Percentiles rank a stretch among this genome's conserved stretches.
Evolutionary conservation across 2,329 filamentous ascomycete genomes (phyloP).

Genomic region (Calycina herbarum): DNA sequence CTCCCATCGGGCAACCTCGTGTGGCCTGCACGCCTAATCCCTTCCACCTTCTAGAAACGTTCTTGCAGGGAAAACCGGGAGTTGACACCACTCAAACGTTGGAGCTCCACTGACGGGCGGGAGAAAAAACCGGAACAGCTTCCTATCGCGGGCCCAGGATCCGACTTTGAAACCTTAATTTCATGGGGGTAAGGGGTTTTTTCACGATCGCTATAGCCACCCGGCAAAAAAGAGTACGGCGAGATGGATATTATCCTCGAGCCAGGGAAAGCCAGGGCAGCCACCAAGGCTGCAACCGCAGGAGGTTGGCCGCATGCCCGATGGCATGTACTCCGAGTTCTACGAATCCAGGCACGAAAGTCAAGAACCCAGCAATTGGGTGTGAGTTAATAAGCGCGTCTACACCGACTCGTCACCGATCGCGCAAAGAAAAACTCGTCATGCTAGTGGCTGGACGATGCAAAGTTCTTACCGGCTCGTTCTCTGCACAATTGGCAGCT

Average conservation of each 20-base stretch:
- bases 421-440: not conserved
- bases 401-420: not conserved
- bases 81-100: not conserved
- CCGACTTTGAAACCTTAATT: constrained; percentile 1
- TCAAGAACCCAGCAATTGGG: not conserved
- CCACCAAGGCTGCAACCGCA: not conserved
- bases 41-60: constrained; percentile 3
- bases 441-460: not conserved
- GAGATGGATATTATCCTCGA: not conserved
- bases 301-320: not conserved
- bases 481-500: not conserved
- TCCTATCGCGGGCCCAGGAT: not conserved
- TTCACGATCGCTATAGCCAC: not conserved
- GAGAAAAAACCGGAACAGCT: not conserved
- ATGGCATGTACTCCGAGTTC: no score
- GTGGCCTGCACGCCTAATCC: not conserved
- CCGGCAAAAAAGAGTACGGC: not conserved
- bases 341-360: not conserved
- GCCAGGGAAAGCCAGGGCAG: not conserved
- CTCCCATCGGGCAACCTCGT: not conserved
- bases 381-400: not conserved
- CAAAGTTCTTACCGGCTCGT: not conserved
- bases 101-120: not conserved
- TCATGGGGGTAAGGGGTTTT: not conserved
- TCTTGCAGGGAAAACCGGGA: not conserved